These are phyloP conservation scores for Castanopsis chinensis DNA, from an alignment of 306 rosid species.

Conservation along the genomic window DNA sequence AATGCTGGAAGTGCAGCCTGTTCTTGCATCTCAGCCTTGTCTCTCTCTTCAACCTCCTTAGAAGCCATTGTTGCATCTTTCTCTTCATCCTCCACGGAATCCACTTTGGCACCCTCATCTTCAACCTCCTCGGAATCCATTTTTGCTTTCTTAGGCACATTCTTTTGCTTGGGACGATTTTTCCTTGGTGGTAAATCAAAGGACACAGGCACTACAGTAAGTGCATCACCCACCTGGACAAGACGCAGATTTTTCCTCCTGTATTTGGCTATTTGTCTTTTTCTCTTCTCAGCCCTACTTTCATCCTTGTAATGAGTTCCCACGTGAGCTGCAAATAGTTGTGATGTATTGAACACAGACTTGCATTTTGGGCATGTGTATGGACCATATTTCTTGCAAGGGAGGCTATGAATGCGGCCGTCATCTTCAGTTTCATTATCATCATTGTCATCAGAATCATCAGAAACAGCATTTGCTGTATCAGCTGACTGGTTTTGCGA, in stretches of 20 bases:
- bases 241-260: background rate
- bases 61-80: background rate
- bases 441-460: background rate
- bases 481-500: background rate
- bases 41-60: background rate
- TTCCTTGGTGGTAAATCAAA: background rate
- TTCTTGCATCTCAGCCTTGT: background rate
- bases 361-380: constrained; percentile 29
- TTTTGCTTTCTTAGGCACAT: background rate
- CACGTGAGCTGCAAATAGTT: constrained; percentile 30
- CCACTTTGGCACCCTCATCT: background rate
- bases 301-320: constrained; percentile 30
- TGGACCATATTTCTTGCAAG: constrained; percentile 30
- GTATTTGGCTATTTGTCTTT: constrained; percentile 13
- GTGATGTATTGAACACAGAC: constrained; percentile 6
- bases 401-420: constrained; percentile 26
- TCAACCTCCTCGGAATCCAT: background rate
- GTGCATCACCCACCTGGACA: background rate
- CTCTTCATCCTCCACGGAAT: background rate
- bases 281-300: constrained; percentile 1
- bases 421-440: background rate
- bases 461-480: no score
- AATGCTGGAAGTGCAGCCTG: background rate
- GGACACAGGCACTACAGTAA: background rate
- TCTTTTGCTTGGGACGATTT: background rate